phyloP scores from a whole-genome alignment of 2,329 filamentous ascomycete species.

The Pseudocercospora vitis region DNA sequence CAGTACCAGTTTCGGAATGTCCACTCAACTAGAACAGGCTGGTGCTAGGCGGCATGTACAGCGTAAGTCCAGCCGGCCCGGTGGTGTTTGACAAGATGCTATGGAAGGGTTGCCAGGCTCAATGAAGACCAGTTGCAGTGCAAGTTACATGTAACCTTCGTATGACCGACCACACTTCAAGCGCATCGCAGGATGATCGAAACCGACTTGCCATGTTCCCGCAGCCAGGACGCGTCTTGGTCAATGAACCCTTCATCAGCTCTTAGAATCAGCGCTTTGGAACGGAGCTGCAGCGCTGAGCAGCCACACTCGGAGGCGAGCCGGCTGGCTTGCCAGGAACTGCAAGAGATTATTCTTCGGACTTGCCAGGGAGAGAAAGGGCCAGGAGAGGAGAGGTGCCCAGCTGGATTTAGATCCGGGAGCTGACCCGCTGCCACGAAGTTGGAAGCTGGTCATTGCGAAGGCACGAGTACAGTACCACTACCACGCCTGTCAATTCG shows the following conservation, averaged over 20 bases:
- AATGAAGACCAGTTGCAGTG: not conserved
- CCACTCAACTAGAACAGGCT: too few relatives aligned
- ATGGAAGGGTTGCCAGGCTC: too few relatives aligned
- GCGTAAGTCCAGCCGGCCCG: too few relatives aligned
- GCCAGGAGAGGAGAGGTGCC: not conserved
- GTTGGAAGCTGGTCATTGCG: not conserved
- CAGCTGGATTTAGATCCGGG: not conserved
- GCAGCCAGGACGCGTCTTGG: too few relatives aligned
- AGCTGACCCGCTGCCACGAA: not conserved
- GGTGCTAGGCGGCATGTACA: too few relatives aligned
- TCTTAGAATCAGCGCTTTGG: not conserved
- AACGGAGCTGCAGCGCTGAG: not conserved
- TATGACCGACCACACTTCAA: too few relatives aligned
- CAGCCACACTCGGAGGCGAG: constrained; percentile 4
- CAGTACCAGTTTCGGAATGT: too few relatives aligned
- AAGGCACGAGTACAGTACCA: too few relatives aligned
- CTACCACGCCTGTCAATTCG: not conserved
- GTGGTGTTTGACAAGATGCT: too few relatives aligned
- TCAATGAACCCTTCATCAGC: not conserved
- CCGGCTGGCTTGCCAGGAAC: not conserved
- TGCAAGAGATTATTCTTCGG: not conserved
- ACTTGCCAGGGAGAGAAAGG: not conserved
- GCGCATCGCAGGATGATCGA: too few relatives aligned
- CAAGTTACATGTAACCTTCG: not conserved
- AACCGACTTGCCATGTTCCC: too few relatives aligned